Evolutionary conservation across 1,284 basidiomycete species (phyloP).

Genomic region (Schizophyllum amplum): DNA sequence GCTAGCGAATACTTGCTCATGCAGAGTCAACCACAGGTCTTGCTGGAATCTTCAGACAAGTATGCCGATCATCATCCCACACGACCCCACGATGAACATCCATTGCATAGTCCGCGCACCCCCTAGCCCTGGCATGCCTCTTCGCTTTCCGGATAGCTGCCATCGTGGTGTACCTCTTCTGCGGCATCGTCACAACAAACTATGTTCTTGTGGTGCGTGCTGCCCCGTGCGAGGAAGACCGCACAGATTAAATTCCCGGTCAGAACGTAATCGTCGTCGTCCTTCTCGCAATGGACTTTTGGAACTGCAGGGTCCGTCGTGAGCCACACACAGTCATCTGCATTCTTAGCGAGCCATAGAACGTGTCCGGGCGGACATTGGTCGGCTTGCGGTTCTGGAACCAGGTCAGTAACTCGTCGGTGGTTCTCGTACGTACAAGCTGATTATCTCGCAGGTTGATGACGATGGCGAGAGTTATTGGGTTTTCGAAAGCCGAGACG

Average conservation of each 20-base stretch:
- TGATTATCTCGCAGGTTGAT: constrained; percentile 69
- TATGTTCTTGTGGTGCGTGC: constrained; percentile 79
- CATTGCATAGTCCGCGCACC: constrained; percentile 66
- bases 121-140: constrained; percentile 74
- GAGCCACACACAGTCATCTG: constrained; percentile 3
- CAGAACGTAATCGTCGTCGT: constrained; percentile 89
- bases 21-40: constrained; percentile 42
- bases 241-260: constrained; percentile 9
- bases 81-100: constrained; percentile 5
- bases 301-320: constrained; percentile 78
- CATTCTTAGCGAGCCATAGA: constrained; percentile 35
- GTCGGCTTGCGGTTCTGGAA: constrained; percentile 96
- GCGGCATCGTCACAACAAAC: constrained; percentile 79
- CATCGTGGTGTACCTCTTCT: constrained; percentile 82
- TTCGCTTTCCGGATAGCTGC: constrained; percentile 83
- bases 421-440: constrained; percentile 3
- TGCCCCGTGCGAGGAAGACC: constrained; percentile 1
- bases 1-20: not conserved
- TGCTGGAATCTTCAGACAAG: constrained; percentile 69
- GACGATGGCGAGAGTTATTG: constrained; percentile 93
- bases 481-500: constrained; percentile 93
- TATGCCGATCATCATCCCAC: constrained; percentile 20
- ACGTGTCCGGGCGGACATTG: constrained; percentile 84
- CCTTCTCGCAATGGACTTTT: constrained; percentile 90
- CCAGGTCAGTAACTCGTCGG: constrained; percentile 43